A percentile compares a stretch with the other conserved stretches of the same genome.
These are phyloP conservation scores for Trypanosoma rangeli DNA, from an alignment of 208 protist species.

Conservation along the genomic window DNA sequence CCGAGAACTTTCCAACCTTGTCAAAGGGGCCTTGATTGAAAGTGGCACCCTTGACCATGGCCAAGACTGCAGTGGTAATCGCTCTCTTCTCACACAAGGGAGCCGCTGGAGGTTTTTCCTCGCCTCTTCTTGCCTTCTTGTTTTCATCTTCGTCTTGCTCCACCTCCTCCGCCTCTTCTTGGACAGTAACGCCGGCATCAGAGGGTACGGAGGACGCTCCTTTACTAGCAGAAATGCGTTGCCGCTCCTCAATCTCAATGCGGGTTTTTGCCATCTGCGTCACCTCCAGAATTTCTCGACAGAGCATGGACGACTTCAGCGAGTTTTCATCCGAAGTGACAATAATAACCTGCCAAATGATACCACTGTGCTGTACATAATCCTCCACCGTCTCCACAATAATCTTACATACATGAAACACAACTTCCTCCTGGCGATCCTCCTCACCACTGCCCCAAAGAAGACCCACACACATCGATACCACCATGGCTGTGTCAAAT, in stretches of 20 bases:
- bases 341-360: slow-evolving; percentile 77
- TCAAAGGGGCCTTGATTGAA: slow-evolving; percentile 3
- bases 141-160: neutral
- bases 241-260: slow-evolving; percentile 41
- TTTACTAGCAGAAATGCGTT: slow-evolving; percentile 16
- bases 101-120: neutral
- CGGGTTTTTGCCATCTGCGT: slow-evolving; percentile 44
- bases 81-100: neutral
- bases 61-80: neutral
- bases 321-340: slow-evolving; percentile 44
- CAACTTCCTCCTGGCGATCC: slow-evolving; percentile 40
- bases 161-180: slow-evolving; percentile 8
- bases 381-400: slow-evolving; percentile 84
- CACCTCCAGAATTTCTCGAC: slow-evolving; percentile 45
- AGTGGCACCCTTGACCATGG: neutral
- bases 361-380: slow-evolving; percentile 84
- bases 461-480: slow-evolving; percentile 69
- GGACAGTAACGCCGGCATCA: slow-evolving; percentile 10
- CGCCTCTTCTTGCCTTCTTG: neutral
- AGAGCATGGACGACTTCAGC: slow-evolving; percentile 23
- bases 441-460: slow-evolving; percentile 50
- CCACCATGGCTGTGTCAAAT: slow-evolving; percentile 63
- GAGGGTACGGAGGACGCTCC: slow-evolving; percentile 4
- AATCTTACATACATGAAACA: slow-evolving; percentile 85
- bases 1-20: slow-evolving; percentile 19